Evolutionary conservation across 345 rosid species (phyloP).

Genomic region (Angophora floribunda): DNA sequence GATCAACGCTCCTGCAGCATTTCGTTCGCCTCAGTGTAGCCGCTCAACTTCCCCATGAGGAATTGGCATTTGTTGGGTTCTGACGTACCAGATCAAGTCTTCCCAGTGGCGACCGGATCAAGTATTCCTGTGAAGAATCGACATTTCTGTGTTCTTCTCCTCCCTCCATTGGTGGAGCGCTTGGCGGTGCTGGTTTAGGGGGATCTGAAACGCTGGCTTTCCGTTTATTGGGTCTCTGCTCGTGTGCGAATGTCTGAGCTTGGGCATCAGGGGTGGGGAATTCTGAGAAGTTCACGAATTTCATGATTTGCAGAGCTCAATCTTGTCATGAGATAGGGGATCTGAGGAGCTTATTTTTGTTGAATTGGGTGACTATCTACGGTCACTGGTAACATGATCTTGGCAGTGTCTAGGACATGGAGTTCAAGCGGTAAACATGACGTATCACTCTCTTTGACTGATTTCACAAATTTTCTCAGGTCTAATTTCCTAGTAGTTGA

Average conservation of each 20-base stretch:
- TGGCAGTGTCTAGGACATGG: background rate
- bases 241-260: background rate
- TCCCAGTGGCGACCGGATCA: too few relatives aligned
- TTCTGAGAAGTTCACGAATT: background rate
- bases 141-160: too few relatives aligned
- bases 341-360: background rate
- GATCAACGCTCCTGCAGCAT: too few relatives aligned
- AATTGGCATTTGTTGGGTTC: too few relatives aligned
- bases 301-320: background rate
- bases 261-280: background rate
- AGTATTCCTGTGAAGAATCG: too few relatives aligned
- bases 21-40: too few relatives aligned
- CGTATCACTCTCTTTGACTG: background rate
- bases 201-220: background rate
- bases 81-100: too few relatives aligned
- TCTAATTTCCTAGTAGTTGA: background rate
- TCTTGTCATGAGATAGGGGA: background rate
- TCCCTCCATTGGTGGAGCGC: background rate
- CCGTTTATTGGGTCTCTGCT: background rate
- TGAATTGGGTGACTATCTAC: background rate
- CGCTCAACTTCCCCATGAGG: too few relatives aligned
- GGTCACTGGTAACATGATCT: background rate
- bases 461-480: background rate
- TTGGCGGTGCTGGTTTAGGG: background rate
- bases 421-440: background rate